Evolutionary conservation across 306 rosid species (phyloP).

Genomic region (Albizia julibrissin): DNA sequence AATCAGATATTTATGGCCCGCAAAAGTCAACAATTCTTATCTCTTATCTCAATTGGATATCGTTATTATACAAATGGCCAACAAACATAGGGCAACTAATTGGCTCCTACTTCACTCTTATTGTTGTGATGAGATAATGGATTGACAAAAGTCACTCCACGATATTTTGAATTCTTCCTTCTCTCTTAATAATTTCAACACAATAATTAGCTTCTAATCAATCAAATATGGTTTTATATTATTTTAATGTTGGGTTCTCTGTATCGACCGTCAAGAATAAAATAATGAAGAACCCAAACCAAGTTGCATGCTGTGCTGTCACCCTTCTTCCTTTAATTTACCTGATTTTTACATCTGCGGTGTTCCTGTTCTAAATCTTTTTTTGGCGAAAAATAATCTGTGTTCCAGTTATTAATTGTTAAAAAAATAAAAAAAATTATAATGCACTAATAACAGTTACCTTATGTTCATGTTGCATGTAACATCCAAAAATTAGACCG

Average conservation of each 20-base stretch:
- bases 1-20: not conserved
- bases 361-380: not conserved
- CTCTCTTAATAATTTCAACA: not conserved
- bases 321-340: too few relatives aligned
- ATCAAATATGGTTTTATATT: not conserved
- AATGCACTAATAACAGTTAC: not conserved
- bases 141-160: not conserved
- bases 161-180: not conserved
- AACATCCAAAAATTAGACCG: not conserved
- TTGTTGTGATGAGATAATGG: not conserved
- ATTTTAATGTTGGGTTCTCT: not conserved
- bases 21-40: not conserved
- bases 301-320: not conserved
- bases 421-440: too few relatives aligned
- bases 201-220: not conserved
- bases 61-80: not conserved
- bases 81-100: not conserved
- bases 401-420: not conserved
- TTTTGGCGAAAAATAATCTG: not conserved
- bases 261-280: not conserved
- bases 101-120: not conserved
- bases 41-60: not conserved
- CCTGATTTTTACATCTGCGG: not conserved
- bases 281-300: not conserved
- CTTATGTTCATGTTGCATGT: not conserved